Evolutionary conservation across 2,329 filamentous ascomycete genomes (phyloP).

Genomic region (Verticillium nubilum): DNA sequence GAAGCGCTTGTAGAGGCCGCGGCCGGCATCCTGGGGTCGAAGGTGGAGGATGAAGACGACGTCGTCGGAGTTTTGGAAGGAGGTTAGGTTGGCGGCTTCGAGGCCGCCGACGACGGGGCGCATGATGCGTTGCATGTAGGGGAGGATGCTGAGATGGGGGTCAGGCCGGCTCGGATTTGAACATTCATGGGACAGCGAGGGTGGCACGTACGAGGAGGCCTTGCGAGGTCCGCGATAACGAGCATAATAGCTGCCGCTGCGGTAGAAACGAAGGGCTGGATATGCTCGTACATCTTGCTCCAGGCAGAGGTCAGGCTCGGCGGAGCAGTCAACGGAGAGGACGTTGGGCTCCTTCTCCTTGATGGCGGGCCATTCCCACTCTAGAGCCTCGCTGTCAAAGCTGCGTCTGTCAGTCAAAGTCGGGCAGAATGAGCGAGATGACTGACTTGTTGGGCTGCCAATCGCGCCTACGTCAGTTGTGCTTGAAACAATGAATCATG

Average conservation of each 20-base stretch:
- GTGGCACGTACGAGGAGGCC: conserved; percentile 15
- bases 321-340: conserved; percentile 34
- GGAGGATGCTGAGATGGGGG: conserved; percentile 1
- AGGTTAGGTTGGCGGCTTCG: conserved; percentile 2
- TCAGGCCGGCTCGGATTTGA: conserved; percentile 3
- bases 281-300: conserved; percentile 36
- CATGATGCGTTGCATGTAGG: conserved; percentile 3
- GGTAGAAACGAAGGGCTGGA: conserved; percentile 39
- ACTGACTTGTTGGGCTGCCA: not conserved
- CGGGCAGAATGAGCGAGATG: not conserved
- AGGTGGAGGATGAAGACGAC: conserved; percentile 36
- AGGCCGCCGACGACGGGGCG: conserved; percentile 16
- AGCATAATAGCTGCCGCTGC: conserved; percentile 21
- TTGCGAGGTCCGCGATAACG: conserved; percentile 35
- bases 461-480: not conserved
- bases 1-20: conserved; percentile 23
- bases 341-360: conserved; percentile 3
- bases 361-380: conserved; percentile 12
- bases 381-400: conserved; percentile 6
- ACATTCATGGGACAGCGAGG: conserved; percentile 3
- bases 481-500: not conserved
- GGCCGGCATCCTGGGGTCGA: conserved; percentile 17
- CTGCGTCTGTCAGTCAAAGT: not conserved
- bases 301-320: conserved; percentile 28
- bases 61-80: conserved; percentile 32